Base-by-base conservation (phyloP, 495 filamentous ascomycete species). In the Baudoinia panamericana region DNA sequence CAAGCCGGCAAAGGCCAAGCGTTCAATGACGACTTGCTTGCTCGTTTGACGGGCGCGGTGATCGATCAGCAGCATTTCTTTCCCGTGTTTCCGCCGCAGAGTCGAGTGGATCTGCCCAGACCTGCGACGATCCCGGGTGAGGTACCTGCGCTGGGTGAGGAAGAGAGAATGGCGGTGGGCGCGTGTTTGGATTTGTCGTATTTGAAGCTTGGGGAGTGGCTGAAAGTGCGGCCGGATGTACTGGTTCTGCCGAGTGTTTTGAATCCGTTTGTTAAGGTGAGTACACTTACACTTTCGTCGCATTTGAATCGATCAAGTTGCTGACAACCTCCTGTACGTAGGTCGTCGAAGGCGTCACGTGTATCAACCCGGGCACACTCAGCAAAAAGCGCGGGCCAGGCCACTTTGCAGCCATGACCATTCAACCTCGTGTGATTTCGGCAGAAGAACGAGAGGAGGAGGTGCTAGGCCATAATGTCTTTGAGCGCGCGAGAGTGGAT, bases 31-130 rank as follows among this genome's bases (percentile, higher is more conserved):
- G 72, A 76, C 45, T 36, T 82, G 16, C 65, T 92, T 26, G 73
- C 76, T 4, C 59, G 90, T 20, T 55, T 82, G 13, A 70, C 78
- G 3, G 71, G 73, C 30, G 75, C 84, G 50, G 57, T 97, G 21
- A 70, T 96, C 40, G 77, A 87, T 56, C 90, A 97, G 60, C 67
- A 84, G 2, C 83, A 88, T 60, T 94, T 82, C 58, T 84, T 82
- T 54, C 90, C 90, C 10, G 56, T 96, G 10, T 95, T 82, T 48
- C 90, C 90, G 21, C 78, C 87, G 0, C 66, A 70, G 18, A 73
- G 75, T 27, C 69, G 85, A 30, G 66, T 69, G 39, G 68, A 63
- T 36, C 56, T 88, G 43, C 79, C 80, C 3, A 81, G 75, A 39
- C 50, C 43, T 17, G 25, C 37, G 30, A 41, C 24, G 8, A 38